Conservation (phyloP, 2,329 filamentous ascomycete genomes). For the Ascochyta rabiei region DNA sequence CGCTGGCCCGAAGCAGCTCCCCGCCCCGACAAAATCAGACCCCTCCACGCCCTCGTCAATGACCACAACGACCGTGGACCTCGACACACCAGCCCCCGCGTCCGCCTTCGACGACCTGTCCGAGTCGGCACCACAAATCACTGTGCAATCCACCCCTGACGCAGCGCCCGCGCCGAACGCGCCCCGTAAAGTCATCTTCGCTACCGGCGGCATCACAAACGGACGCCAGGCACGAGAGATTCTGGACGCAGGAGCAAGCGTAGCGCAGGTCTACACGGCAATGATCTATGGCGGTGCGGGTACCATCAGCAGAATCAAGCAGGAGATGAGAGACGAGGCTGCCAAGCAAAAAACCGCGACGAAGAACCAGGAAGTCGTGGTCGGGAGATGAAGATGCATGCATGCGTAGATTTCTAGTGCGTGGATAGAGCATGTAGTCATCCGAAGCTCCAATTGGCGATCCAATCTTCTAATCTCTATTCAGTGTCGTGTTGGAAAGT, state of each 20-base stretch:
- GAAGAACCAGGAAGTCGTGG: constrained; percentile 12
- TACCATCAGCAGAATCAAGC: constrained; percentile 62
- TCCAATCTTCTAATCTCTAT: too few species aligned
- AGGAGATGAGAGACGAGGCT: constrained; percentile 55
- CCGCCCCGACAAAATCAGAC: constrained; percentile 10
- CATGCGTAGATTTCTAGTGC: background rate
- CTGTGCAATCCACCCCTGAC: constrained; percentile 23
- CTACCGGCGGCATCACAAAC: constrained; percentile 89
- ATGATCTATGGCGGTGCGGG: constrained; percentile 68
- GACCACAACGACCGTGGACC: constrained; percentile 25
- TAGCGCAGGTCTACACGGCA: constrained; percentile 90
- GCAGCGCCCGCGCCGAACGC: constrained; percentile 32
- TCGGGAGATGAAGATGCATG: background rate
- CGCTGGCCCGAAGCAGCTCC: constrained; percentile 46
- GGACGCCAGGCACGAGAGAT: constrained; percentile 82
- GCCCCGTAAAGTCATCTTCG: constrained; percentile 81
- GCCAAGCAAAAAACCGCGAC: constrained; percentile 31
- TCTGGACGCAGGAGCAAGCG: constrained; percentile 85
- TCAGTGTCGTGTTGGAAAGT: background rate
- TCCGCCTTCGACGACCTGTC: constrained; percentile 40
- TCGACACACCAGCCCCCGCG: constrained; percentile 28
- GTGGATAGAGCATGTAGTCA: background rate
- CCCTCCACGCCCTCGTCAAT: constrained; percentile 10
- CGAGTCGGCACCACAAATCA: constrained; percentile 36
- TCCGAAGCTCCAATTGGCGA: background rate